Evolutionary conservation across 2,329 filamentous ascomycete species (phyloP).

Genomic region (Blastomyces emzantsi): DNA sequence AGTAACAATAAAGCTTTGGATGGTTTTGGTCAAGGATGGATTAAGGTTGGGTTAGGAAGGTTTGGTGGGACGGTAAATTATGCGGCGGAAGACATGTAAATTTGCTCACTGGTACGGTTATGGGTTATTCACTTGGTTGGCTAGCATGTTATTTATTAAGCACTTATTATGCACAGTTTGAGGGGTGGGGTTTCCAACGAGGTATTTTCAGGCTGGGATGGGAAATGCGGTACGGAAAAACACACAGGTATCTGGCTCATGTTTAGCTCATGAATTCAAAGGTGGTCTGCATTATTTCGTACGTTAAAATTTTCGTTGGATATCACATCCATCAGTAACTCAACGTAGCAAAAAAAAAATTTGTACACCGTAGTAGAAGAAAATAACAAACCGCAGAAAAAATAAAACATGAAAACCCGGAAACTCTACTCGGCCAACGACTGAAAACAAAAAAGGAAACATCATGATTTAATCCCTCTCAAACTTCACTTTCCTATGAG

Average conservation of each 20-base stretch:
- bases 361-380: neutral
- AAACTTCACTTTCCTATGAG: conserved; percentile 59
- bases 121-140: neutral
- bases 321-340: neutral
- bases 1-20: no score
- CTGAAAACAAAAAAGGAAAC: neutral
- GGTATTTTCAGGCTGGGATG: neutral
- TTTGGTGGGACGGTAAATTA: neutral
- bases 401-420: neutral
- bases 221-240: neutral
- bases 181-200: neutral
- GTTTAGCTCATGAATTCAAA: neutral
- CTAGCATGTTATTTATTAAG: neutral
- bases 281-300: neutral
- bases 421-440: neutral
- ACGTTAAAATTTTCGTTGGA: neutral
- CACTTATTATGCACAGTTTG: neutral
- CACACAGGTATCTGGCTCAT: neutral
- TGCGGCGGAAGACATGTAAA: neutral
- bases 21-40: neutral
- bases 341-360: no score
- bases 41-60: neutral
- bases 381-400: neutral
- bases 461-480: neutral
- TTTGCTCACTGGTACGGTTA: neutral